Base-by-base conservation (phyloP, 2,329 filamentous ascomycete genomes). In the Ophiostoma sp. region DNA sequence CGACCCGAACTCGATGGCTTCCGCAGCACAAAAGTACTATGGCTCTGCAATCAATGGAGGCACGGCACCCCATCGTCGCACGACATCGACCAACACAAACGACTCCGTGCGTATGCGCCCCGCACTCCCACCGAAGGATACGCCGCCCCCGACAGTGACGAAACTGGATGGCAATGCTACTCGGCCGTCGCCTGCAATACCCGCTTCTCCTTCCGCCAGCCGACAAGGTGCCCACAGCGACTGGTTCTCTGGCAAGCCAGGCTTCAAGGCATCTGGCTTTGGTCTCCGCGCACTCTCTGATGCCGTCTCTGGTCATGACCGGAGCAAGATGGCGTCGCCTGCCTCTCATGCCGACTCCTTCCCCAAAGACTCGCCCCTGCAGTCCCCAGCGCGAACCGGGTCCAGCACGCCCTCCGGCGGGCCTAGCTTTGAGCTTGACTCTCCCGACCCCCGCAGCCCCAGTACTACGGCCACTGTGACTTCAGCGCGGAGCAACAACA, bases 221-320 rank as follows among this genome's bases (percentile, higher is more conserved):
- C 76, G 78, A 49, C 80, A 81, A 66, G 79, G 78, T n/a, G 76
- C 81, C 73, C 77, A 85, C 75, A 76, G 80, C 49, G 83, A 88
- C 74, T 85, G 87, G 86, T 74, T 89, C 72, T 77, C 85, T 4
- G 18, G 63, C 73, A 86, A 84, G 72, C 81, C 82, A 68, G 78
- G 80, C 38, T 77, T 79, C 71, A 81, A 83, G 71, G 76, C 79
- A 42, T 83, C 83, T 69, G 83, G 83, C 36, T 85, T 88, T 62
- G 91, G 92, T n/a, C 83, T 96, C 68, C 85, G 94, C 71, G 89
- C 92, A 14, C 92, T 93, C 67, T 97, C 94, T 4, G 94, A 97
- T 75, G 86, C 84, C n/a, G 81, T 87, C 12, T 81, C 82, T 7
- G 81, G 82, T 6, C 77, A 76, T 52, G 85, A 87, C 65, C 82